Base-by-base conservation (phyloP, 164 flowering plant species). In the Vitis cinerea region DNA sequence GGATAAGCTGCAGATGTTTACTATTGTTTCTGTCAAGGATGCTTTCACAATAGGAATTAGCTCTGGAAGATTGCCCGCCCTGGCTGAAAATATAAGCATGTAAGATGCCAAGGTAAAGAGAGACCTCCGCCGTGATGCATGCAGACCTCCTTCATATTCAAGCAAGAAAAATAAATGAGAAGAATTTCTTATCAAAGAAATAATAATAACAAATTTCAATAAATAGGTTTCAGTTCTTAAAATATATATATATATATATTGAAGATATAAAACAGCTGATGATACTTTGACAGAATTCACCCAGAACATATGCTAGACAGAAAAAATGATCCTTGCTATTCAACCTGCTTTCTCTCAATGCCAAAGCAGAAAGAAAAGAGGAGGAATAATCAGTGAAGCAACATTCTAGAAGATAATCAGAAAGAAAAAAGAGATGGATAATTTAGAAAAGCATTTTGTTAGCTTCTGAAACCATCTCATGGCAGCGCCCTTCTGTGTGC, bases 31-130 rank as follows among this genome's bases (percentile, higher is more conserved):
- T 63, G 86, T 83, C 73, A 93, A 80, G 17, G 84, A 73, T 78
- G 79, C 87, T 77, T 87, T 88, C 53, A 90, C 77, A 63, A 63
- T 17, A 67, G 87, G 86, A 77, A 88, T 80, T 50, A 93, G 80
- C 66, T 80, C 80, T 3, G 72, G 80, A 64, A 91, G 74, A 75
- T 81, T 80, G 74, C 83, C 79, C 44, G 86, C 95, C 83, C 82
- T 84, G 49, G 96, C 90, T 54, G 89, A 80, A 74, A 86, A 83
- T 56, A 91, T 82, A 63, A 93, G 92, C 97, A 93, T 91, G 66
- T 72, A 83, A 9, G 90, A 84, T 61, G 90, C 97, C 84, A 93
- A 68, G 50, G 92, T 88, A 73, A 90, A 93, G 67, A 93, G 89
- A 69, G 97, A 91, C 70, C 95, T 86, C 75, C 92, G 83, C 48